Conservation (phyloP, 1,284 basidiomycete genomes). For the Ustilago bromivora region DNA sequence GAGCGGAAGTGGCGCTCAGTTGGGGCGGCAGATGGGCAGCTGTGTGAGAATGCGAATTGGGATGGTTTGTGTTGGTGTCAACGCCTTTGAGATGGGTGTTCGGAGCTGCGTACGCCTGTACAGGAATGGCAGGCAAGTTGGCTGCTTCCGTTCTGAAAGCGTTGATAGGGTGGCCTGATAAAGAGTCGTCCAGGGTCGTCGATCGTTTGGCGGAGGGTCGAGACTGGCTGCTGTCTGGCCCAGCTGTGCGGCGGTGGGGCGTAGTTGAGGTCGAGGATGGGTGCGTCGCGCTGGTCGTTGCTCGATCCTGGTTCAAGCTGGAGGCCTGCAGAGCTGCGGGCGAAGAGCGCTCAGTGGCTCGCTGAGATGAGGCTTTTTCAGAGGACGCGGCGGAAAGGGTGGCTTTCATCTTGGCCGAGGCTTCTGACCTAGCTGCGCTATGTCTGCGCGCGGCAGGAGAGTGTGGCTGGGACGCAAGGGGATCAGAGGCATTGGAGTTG, state of each 20-base stretch:
- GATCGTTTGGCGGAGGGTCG: constrained; percentile 13
- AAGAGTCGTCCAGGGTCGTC: constrained; percentile 10
- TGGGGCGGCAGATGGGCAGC: constrained; percentile 16
- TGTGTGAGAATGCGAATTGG: constrained; percentile 5
- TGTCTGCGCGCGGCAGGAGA: constrained; percentile 21
- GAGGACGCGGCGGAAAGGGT: constrained; percentile 44
- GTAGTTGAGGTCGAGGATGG: constrained; percentile 13
- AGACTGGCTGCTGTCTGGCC: neutral
- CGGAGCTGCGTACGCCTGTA: constrained; percentile 21
- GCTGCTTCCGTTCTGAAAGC: constrained; percentile 19
- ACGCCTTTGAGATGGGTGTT: constrained; percentile 3
- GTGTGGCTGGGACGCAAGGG: constrained; percentile 14
- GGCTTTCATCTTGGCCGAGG: constrained; percentile 48
- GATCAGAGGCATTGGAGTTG: constrained; percentile 12
- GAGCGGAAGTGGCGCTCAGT: constrained; percentile 13
- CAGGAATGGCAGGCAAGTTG: constrained; percentile 31
- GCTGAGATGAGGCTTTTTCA: constrained; percentile 27
- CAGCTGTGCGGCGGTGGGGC: constrained; percentile 13
- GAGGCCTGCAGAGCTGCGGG: neutral
- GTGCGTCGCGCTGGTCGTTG: neutral
- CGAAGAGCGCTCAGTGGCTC: constrained; percentile 9
- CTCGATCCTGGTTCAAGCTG: constrained; percentile 6
- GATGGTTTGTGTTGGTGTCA: neutral
- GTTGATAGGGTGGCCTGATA: constrained; percentile 20
- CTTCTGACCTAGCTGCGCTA: constrained; percentile 43